phyloP scores from a whole-genome alignment of 345 rosid genomes.

The Psidium friedrichsthalianum region DNA sequence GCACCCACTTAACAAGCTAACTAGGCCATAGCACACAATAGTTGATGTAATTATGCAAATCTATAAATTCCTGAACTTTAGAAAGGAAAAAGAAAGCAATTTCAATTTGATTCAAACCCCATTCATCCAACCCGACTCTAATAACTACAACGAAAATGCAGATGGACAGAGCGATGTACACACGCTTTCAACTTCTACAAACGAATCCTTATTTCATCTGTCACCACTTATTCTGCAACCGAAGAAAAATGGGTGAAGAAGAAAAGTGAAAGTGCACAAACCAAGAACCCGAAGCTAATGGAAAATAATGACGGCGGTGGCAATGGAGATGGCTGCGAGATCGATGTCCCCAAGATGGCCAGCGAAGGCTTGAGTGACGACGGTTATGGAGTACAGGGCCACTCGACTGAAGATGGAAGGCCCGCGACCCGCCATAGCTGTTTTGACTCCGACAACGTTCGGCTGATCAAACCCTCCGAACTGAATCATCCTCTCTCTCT shows the following conservation, averaged over 20 bases:
- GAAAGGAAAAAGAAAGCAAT: background rate
- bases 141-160: background rate
- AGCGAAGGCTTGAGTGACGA: slow-evolving; percentile 35
- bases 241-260: background rate
- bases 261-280: background rate
- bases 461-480: background rate
- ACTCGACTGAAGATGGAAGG: slow-evolving; percentile 45
- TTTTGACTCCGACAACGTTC: slow-evolving; percentile 24
- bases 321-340: slow-evolving; percentile 53
- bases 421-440: slow-evolving; percentile 37
- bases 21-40: background rate
- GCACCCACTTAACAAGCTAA: background rate
- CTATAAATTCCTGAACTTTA: background rate
- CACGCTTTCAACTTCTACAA: background rate
- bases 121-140: background rate
- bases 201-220: background rate
- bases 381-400: slow-evolving; percentile 40
- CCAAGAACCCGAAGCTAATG: slow-evolving; percentile 39
- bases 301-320: slow-evolving; percentile 36
- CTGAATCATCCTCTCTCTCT: background rate
- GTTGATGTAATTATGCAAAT: background rate
- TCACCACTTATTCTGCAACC: background rate
- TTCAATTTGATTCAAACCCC: background rate
- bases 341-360: slow-evolving; percentile 37
- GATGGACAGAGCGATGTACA: background rate